A percentile compares a stretch with the other conserved stretches of the same genome.
Conservation (phyloP, 768 basidiomycete genomes). For the Suillus occidentalis region DNA sequence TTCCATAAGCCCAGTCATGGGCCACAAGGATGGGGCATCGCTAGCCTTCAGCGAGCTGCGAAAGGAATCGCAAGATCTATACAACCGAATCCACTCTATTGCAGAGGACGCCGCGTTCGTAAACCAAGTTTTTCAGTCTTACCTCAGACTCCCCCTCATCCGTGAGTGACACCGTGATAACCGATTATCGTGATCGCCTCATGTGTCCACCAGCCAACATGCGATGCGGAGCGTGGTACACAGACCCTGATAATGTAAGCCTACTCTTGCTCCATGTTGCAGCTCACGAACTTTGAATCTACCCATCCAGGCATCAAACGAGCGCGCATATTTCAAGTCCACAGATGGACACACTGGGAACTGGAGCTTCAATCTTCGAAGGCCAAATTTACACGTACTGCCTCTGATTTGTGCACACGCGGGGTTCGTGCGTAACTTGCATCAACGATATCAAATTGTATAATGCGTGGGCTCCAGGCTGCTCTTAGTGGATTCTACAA, state of each 20-base stretch:
- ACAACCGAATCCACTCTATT: constrained; percentile 87
- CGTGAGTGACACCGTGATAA: constrained; percentile 39
- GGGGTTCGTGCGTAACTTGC: constrained; percentile 46
- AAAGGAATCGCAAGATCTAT: constrained; percentile 73
- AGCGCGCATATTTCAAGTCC: constrained; percentile 82
- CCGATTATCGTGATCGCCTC: background rate
- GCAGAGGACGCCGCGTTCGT: constrained; percentile 77
- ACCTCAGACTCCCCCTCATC: constrained; percentile 52
- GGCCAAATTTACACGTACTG: constrained; percentile 83
- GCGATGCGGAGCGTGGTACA: constrained; percentile 94
- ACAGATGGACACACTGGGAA: constrained; percentile 85
- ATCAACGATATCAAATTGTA: constrained; percentile 2
- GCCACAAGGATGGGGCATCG: constrained; percentile 11
- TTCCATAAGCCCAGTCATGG: constrained; percentile 1
- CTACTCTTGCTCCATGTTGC: background rate
- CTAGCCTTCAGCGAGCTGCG: constrained; percentile 52
- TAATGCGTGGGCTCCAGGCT: constrained; percentile 44
- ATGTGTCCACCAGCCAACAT: constrained; percentile 69
- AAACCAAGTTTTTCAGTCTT: constrained; percentile 45
- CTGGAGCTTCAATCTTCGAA: constrained; percentile 82
- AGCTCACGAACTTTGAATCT: constrained; percentile 13
- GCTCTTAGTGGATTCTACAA: constrained; percentile 88
- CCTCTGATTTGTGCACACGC: constrained; percentile 48
- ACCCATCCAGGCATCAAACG: constrained; percentile 13
- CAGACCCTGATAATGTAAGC: constrained; percentile 63